Percentiles rank a stretch among this genome's conserved stretches.
phyloP scores from a whole-genome alignment of 129 eudicot genomes.

The Flaveria trinervia region DNA sequence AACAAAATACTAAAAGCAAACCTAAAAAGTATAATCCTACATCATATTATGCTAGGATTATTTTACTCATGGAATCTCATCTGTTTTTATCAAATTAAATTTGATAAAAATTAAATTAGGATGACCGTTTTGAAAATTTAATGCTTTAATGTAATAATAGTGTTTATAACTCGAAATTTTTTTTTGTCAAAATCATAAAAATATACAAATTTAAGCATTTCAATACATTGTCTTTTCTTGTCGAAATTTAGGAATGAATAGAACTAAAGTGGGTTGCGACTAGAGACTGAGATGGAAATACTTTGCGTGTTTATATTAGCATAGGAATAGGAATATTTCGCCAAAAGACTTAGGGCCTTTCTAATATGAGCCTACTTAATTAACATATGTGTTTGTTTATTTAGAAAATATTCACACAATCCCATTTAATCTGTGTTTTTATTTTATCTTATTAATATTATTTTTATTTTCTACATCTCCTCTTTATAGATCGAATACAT shows the following conservation, averaged over 20 bases:
- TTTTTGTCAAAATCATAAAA: neutral
- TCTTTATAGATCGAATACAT: too few species aligned
- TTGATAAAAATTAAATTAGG: neutral
- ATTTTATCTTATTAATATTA: too few species aligned
- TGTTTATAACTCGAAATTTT: neutral
- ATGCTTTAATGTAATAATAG: neutral
- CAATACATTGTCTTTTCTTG: neutral
- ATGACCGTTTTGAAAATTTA: neutral
- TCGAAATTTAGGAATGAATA: neutral
- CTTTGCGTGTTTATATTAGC: slow-evolving; percentile 30
- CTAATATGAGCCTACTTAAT: neutral
- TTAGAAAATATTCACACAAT: too few species aligned
- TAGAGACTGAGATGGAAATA: neutral
- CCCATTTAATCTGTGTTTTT: too few species aligned
- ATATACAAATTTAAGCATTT: neutral
- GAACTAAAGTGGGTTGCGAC: neutral
- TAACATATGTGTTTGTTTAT: neutral
- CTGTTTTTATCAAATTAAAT: neutral
- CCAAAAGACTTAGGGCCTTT: slow-evolving; percentile 5
- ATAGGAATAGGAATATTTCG: slow-evolving; percentile 7
- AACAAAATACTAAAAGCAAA: neutral
- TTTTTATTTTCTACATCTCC: too few species aligned
- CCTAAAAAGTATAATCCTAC: too few species aligned
- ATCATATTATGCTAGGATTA: too few species aligned
- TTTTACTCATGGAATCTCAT: neutral